phyloP scores from a whole-genome alignment of 768 basidiomycete genomes.

The Gyrodon lividus region DNA sequence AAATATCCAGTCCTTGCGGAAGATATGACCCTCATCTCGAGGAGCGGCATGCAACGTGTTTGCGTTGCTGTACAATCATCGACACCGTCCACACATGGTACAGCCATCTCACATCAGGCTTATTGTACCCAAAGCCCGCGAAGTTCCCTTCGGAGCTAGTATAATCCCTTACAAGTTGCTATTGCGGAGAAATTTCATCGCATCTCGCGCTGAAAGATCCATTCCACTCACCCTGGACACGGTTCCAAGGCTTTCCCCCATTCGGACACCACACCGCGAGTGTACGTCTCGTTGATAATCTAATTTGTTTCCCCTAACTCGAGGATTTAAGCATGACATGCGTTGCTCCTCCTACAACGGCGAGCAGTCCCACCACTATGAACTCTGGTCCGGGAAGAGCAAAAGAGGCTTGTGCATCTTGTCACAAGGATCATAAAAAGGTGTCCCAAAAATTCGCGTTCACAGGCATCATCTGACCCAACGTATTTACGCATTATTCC shows the following conservation, averaged over 20 bases:
- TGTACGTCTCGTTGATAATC: constrained; percentile 1
- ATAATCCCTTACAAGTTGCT: not conserved
- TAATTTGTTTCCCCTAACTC: constrained; percentile 7
- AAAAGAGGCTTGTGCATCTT: constrained; percentile 23
- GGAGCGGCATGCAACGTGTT: constrained; percentile 23
- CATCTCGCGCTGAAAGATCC: not conserved
- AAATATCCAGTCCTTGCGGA: too few relatives aligned
- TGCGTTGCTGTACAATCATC: constrained; percentile 8
- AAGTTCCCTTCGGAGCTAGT: too few relatives aligned
- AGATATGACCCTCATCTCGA: not conserved
- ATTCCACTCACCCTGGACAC: constrained; percentile 10
- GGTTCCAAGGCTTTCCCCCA: constrained; percentile 8
- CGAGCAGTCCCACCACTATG: constrained; percentile 14
- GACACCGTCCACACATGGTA: not conserved
- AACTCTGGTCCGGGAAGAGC: constrained; percentile 22
- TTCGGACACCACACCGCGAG: constrained; percentile 6
- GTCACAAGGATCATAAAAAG: constrained; percentile 27
- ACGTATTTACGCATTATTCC: not conserved
- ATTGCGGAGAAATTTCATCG: constrained; percentile 1
- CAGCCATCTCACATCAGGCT: too few relatives aligned
- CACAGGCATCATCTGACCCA: not conserved
- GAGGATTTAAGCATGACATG: constrained; percentile 20
- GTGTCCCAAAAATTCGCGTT: constrained; percentile 2
- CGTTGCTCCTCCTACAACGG: not conserved
- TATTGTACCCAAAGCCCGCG: not conserved